Percentiles rank a stretch among this genome's conserved stretches.
Conservation (phyloP, 371 early-diverging fungal species). For the Rhizopus stolonifer region DNA sequence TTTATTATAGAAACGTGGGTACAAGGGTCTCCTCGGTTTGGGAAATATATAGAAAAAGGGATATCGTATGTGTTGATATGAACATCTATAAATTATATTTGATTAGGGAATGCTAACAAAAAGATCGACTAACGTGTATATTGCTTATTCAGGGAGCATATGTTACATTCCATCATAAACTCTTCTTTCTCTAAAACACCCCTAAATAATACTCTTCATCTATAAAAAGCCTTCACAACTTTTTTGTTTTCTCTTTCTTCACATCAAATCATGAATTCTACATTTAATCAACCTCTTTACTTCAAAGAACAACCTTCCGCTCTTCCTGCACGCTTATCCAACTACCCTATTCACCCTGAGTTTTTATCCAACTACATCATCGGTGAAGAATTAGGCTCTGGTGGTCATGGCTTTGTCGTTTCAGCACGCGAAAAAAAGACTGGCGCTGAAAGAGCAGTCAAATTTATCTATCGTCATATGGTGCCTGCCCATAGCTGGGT, state of each 20-base stretch:
- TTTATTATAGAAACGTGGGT: slow-evolving; percentile 3
- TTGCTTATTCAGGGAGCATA: slow-evolving; percentile 6
- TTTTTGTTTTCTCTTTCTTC: too few relatives aligned
- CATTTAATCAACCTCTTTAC: slow-evolving; percentile 9
- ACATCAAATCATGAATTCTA: background rate
- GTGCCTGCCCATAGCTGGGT: slow-evolving; percentile 65
- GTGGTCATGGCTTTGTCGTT: slow-evolving; percentile 80
- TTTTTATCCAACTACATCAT: slow-evolving; percentile 55
- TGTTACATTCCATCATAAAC: slow-evolving; percentile 3
- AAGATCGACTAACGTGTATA: background rate
- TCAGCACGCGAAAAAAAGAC: slow-evolving; percentile 53
- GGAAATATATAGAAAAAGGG: background rate
- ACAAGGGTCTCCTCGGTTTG: background rate
- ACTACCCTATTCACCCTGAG: slow-evolving; percentile 41
- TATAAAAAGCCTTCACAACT: background rate
- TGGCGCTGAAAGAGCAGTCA: slow-evolving; percentile 72
- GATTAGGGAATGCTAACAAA: slow-evolving; percentile 3
- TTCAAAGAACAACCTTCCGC: background rate
- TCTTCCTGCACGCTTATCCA: slow-evolving; percentile 5
- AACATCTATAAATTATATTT: too few relatives aligned
- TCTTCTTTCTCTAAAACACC: background rate
- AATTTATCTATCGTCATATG: slow-evolving; percentile 70
- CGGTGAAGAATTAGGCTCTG: slow-evolving; percentile 72
- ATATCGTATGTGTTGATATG: too few relatives aligned
- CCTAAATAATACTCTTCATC: background rate